These are phyloP conservation scores for Bidens hawaiensis DNA, from an alignment of 140 eudicot genomes.

Conservation along the genomic window DNA sequence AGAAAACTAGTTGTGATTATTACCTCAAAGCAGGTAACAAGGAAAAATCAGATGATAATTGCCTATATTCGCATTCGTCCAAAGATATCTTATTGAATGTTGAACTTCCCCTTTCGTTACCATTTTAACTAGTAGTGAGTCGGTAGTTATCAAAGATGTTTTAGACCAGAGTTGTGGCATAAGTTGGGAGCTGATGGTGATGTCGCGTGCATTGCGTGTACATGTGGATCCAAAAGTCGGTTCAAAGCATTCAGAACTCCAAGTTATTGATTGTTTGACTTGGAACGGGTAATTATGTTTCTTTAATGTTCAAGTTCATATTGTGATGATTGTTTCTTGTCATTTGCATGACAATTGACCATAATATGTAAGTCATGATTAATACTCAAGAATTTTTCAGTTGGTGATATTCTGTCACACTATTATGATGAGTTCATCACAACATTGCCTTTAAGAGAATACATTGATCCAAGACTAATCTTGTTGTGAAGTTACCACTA, in stretches of 20 bases:
- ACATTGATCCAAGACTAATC: conserved; percentile 65
- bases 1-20: too few species aligned
- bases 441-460: conserved; percentile 58
- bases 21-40: too few species aligned
- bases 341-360: not conserved
- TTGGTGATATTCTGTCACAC: conserved; percentile 40
- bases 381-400: not conserved
- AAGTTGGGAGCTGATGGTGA: conserved; percentile 92
- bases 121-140: not conserved
- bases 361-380: not conserved
- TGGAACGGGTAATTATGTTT: not conserved
- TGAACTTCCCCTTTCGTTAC: too few species aligned
- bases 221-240: conserved; percentile 26
- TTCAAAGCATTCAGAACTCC: conserved; percentile 5
- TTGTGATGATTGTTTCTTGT: not conserved
- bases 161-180: not conserved
- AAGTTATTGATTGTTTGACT: not conserved
- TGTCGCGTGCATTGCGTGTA: conserved; percentile 71
- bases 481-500: conserved; percentile 53
- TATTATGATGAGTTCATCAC: conserved; percentile 58
- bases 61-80: too few species aligned
- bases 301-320: not conserved
- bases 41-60: too few species aligned
- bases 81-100: too few species aligned
- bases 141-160: not conserved